Base-by-base conservation (phyloP, 202 grass and related monocot species). In the Eragrostis tef region DNA sequence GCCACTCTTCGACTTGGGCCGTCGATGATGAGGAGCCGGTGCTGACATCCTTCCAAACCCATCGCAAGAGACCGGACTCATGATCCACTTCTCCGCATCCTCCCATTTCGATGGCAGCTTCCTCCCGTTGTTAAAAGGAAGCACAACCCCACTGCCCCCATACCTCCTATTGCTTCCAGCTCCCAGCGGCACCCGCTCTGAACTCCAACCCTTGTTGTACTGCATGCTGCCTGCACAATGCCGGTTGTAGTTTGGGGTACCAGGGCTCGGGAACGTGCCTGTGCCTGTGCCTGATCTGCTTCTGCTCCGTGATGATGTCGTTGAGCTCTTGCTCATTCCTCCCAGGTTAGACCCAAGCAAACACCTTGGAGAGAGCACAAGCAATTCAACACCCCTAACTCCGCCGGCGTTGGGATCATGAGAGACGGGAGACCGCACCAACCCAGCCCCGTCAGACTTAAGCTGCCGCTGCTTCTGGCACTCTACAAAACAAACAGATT, bases 51-150 rank as follows among this genome's bases (percentile, higher is more conserved):
- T 89, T 45, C 87, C 89, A 4, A 85, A 31, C 39, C 78, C 89
- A 77, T 98, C 92, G 0, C 80, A 87, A 21, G 94, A 91, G 11
- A 96, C 85, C 0, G 97, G 97, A 42, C 97, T 99, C 5, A 99
- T 75, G 60, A 99, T 99, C 97, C 97, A 99, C 84, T 93, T 96
- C 87, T 99, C 97, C 1, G 97, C 97, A 67, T 99, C 97, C 85
- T 99, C 97, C 97, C 97, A 99, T 79, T 99, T 99, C 2, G 97
- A 99, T 41, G 97, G 97, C 78, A 99, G 84, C 82, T 92, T 87
- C 67, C 93, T 88, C 31, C 97, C 97, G 10, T 96, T 93, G 67
- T 83, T 85, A 79, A 99, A 96, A 12, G 97, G 97, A 34, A 99
- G 84, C 41, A 99, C 64, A 3, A 87, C 50, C 17, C 85, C 89